phyloP scores from a whole-genome alignment of 2,329 filamentous ascomycete species.

The Fusarium floridanum region DNA sequence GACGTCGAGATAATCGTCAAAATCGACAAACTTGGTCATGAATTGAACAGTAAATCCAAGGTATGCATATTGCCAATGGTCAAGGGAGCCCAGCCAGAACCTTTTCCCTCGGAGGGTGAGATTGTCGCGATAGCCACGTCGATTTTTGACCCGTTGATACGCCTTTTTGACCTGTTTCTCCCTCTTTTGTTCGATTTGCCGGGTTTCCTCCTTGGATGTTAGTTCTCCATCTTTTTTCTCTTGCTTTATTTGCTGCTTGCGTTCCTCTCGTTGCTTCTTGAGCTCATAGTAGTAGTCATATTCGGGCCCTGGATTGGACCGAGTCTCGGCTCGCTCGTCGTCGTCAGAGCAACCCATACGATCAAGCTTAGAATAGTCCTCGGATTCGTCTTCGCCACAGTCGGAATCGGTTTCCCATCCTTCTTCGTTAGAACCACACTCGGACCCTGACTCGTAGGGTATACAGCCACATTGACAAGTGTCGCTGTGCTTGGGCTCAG shows the following conservation, averaged over 20 bases:
- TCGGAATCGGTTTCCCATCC: not conserved
- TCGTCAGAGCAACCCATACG: not conserved
- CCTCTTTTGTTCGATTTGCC: not conserved
- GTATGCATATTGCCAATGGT: not conserved
- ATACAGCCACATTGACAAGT: too few relatives aligned
- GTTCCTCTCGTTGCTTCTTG: not conserved
- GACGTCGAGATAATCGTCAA: not conserved
- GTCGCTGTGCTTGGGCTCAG: not conserved
- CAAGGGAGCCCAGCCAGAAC: not conserved
- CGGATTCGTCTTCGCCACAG: not conserved
- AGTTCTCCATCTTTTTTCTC: not conserved
- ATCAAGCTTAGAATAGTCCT: not conserved
- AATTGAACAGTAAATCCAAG: not conserved
- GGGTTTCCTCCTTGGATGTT: not conserved
- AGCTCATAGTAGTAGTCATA: not conserved
- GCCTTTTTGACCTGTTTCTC: not conserved
- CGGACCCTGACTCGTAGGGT: too few relatives aligned
- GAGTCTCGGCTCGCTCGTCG: not conserved
- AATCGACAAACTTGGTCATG: not conserved
- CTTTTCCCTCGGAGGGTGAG: not conserved
- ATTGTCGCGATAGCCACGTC: not conserved
- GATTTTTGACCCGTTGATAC: not conserved
- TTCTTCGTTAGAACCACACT: not conserved
- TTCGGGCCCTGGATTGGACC: not conserved
- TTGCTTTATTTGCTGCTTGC: not conserved